Conservation (phyloP, 352 stramenopile genomes). For the Phytophthora palmivora region DNA sequence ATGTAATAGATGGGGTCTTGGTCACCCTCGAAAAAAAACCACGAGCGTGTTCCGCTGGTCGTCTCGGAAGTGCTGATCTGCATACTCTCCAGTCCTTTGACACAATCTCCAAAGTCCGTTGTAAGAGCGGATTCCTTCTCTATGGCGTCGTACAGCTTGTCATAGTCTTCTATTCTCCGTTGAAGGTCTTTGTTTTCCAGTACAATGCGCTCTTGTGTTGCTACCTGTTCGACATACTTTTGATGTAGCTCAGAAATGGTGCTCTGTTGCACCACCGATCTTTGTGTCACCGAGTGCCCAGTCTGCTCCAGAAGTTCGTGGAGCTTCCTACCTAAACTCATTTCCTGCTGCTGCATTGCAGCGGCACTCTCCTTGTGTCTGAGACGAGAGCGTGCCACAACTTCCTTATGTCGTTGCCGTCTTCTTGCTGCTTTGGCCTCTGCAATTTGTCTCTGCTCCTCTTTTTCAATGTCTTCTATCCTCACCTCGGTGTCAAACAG, state of each 20-base stretch:
- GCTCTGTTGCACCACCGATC: slow-evolving; percentile 5
- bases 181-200: slow-evolving; percentile 49
- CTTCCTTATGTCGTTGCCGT: slow-evolving; percentile 42
- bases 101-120: slow-evolving; percentile 11
- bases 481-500: slow-evolving; percentile 35
- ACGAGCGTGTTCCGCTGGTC: slow-evolving; percentile 23
- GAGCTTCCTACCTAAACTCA: slow-evolving; percentile 29
- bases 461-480: slow-evolving; percentile 26
- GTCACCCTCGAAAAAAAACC: slow-evolving; percentile 49
- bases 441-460: slow-evolving; percentile 23
- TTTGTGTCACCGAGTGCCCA: slow-evolving; percentile 20
- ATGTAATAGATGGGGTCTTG: slow-evolving; percentile 48
- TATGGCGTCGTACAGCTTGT: slow-evolving; percentile 33
- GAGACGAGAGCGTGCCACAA: slow-evolving; percentile 44
- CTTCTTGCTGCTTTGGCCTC: slow-evolving; percentile 37
- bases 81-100: slow-evolving; percentile 6
- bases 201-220: slow-evolving; percentile 41
- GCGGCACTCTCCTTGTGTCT: slow-evolving; percentile 33
- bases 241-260: slow-evolving; percentile 11
- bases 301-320: slow-evolving; percentile 35
- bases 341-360: slow-evolving; percentile 41
- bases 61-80: not conserved
- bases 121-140: slow-evolving; percentile 32
- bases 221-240: slow-evolving; percentile 36
- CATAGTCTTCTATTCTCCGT: slow-evolving; percentile 40